Evolutionary conservation across 2,329 filamentous ascomycete species (phyloP), one percentile per base, ranked within the genome.

Genomic region (Trichothecium roseum): DNA sequence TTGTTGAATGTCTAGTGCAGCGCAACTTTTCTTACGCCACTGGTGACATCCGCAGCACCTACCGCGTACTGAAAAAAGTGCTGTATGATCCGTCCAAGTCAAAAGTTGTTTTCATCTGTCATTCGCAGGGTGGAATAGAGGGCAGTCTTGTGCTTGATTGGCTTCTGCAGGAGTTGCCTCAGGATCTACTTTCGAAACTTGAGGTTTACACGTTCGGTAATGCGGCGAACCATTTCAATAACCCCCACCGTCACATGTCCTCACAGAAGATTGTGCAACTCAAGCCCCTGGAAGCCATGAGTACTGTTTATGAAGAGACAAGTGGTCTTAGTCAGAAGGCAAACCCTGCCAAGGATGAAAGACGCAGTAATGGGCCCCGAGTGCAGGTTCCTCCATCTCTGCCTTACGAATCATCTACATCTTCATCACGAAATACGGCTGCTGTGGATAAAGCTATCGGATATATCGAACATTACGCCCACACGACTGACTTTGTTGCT

Each of bases 181-280:
- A 78, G 38, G 69, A 79, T 42, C 59, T 80, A 4, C 60, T 86
- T 5, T 56, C 64, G 3, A 82, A 85, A 46, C 66, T 87, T 1
- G 83, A 89, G 54, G 72, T 89, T 3, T 81, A 79, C 54, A 88
- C 83, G 0, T 89, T 89, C 52, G 84, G 81, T 18, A 81, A 75
- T 38, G 83, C 82, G 0, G 80, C 84, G 1, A 85, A 85, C 47
- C 82, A 88, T 53, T 88, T 86, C 62, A 87, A 87, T 54, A 85
- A 86, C 43, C 84, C 83, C 0, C 69, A 74, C 44, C 64, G 69
- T 3, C 68, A 71, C 39, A 46, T 61, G 9, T 47, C 56, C 2
- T 67, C 65, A 1, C 68, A 75, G 41, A 45, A 47, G 5, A 42
- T 62, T 2, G 40, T 51, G 2, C 40, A 45, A 3, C 46, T 47